Conservation (phyloP, 2,329 filamentous ascomycete genomes). For the Venturia carpophila region DNA sequence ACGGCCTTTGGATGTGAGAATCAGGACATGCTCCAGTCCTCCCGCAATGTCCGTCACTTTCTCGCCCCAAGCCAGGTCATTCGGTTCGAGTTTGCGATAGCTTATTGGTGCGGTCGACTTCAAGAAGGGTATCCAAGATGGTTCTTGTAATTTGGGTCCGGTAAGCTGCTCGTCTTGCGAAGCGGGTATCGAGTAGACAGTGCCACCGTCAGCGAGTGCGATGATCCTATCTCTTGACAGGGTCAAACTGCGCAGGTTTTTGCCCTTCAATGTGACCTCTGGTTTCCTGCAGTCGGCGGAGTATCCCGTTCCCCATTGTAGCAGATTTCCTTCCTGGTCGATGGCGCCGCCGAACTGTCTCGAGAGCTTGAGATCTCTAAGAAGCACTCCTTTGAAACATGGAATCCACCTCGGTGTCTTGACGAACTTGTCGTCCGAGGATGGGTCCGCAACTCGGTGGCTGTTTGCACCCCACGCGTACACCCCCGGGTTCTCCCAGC, state of each 20-base stretch:
- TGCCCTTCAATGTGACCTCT: slow-evolving; percentile 66
- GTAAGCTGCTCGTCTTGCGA: slow-evolving; percentile 61
- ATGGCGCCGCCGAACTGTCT: slow-evolving; percentile 77
- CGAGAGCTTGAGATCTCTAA: slow-evolving; percentile 82
- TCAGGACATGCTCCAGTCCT: slow-evolving; percentile 76
- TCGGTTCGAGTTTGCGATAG: slow-evolving; percentile 65
- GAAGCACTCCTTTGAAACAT: slow-evolving; percentile 75
- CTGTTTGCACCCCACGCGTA: slow-evolving; percentile 90
- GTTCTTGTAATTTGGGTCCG: slow-evolving; percentile 57
- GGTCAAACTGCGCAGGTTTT: slow-evolving; percentile 67
- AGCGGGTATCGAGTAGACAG: slow-evolving; percentile 77
- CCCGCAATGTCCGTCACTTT: slow-evolving; percentile 65
- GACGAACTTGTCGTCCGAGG: slow-evolving; percentile 66
- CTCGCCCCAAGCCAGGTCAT: slow-evolving; percentile 58
- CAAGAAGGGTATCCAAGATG: slow-evolving; percentile 71
- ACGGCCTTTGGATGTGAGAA: slow-evolving; percentile 77
- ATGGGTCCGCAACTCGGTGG: slow-evolving; percentile 77
- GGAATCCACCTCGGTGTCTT: slow-evolving; percentile 71
- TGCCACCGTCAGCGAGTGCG: slow-evolving; percentile 64
- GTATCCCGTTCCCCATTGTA: slow-evolving; percentile 85
- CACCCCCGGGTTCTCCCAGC: slow-evolving; percentile 74
- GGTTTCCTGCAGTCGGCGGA: slow-evolving; percentile 58
- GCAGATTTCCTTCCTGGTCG: slow-evolving; percentile 74
- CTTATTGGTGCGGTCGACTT: slow-evolving; percentile 50
- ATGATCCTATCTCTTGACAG: slow-evolving; percentile 79